Evolutionary conservation across 1,139 yeast species (phyloP).

Genomic region (Saccharomyces pastorianus): DNA sequence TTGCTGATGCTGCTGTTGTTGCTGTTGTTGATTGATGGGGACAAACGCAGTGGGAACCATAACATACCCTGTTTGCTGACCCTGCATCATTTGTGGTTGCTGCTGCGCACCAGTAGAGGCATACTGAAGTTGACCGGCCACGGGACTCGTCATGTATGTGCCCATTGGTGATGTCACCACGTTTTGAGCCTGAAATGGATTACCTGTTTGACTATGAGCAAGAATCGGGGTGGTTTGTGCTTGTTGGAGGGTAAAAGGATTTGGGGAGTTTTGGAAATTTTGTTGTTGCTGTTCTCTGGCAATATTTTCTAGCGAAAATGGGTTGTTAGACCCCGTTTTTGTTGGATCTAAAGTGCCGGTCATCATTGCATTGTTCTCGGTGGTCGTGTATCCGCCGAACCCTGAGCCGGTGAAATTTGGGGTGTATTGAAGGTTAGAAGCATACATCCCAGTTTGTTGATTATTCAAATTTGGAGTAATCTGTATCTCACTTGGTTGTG

Average conservation of each 20-base stretch:
- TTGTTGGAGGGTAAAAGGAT: slow-evolving; percentile 3
- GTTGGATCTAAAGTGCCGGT: slow-evolving; percentile 10
- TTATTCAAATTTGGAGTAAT: background rate
- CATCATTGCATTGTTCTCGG: background rate
- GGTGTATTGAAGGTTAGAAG: slow-evolving; percentile 16
- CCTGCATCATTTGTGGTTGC: slow-evolving; percentile 10
- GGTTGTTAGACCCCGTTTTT: slow-evolving; percentile 23
- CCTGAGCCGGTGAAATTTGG: slow-evolving; percentile 49
- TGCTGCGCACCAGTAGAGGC: slow-evolving; percentile 7
- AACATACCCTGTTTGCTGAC: slow-evolving; percentile 2
- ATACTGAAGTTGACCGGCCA: background rate
- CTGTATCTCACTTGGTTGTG: slow-evolving; percentile 5
- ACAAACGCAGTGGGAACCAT: background rate
- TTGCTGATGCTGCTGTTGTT: slow-evolving; percentile 5
- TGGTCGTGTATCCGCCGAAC: slow-evolving; percentile 41
- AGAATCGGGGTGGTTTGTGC: background rate
- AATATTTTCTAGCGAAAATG: slow-evolving; percentile 16
- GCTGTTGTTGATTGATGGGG: slow-evolving; percentile 5
- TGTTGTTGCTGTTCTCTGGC: slow-evolving; percentile 8
- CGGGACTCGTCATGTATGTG: background rate
- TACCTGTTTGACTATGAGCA: background rate
- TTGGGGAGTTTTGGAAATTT: background rate
- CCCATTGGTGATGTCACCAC: background rate
- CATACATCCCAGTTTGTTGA: slow-evolving; percentile 5
- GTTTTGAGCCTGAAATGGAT: background rate